Base-by-base conservation (phyloP, 2,329 filamentous ascomycete species). In the Colletotrichum cuscutae region DNA sequence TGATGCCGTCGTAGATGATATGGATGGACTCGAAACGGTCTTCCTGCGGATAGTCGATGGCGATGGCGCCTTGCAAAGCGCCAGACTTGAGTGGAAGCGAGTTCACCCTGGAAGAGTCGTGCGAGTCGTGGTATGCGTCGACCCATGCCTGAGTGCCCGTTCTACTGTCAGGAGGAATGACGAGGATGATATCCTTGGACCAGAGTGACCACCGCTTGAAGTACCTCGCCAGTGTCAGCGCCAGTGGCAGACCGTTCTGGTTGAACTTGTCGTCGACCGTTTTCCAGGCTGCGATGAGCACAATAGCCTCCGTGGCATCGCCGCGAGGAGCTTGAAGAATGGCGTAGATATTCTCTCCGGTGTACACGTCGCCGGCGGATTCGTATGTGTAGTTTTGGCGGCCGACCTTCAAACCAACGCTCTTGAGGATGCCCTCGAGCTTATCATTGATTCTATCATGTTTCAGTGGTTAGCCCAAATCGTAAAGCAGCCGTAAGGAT, bases 131-230 rank as follows among this genome's bases (percentile, higher is more conserved):
- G 82, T 99, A 99, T 1, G 97, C 97, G 79, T 98, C 95, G 9
- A 98, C 94, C 97, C 97, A 99, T 28, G 97, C 97, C 81, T 98
- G 95, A 0, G 95, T 94, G 1, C 96, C 97, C 12, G 94, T 93
- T 72, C 92, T 93, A 81, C 95, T 97, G 82, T 99, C 97, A 0
- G 94, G 92, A 0, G 97, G 92, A 59, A 99, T 89, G 6, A 99
- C 84, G 77, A 99, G 91, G 71, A 99, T 96, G 76, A 99, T 98
- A 81, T 99, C 97, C 83, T 99, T 99, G 72, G 95, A 98, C 97
- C 97, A 99, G 32, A 99, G 88, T 65, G 95, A 98, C 97, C 97
- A 99, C 60, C 94, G 91, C 83, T 97, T 98, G 85, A 99, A 98
- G 83, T 99, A 99, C 76, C 97, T 91, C 32, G 95, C 94, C 76